phyloP scores from a whole-genome alignment of 1,284 basidiomycete species.

The Malassezia pachydermatis region DNA sequence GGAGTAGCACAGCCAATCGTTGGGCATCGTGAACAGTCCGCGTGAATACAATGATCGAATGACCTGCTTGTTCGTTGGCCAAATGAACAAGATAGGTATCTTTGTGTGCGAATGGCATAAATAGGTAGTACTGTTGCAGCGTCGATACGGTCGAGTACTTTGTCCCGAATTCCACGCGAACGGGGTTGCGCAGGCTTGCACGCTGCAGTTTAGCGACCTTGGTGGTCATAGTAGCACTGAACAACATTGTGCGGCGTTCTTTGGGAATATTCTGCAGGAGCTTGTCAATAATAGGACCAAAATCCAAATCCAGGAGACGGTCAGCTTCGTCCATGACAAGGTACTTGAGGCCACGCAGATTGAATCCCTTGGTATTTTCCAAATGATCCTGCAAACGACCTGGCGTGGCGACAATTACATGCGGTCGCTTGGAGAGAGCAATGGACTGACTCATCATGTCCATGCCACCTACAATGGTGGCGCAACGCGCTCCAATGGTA shows the following conservation, averaged over 20 bases:
- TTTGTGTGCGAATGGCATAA: slow-evolving; percentile 85
- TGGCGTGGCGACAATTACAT: slow-evolving; percentile 94
- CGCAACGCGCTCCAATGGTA: slow-evolving; percentile 62
- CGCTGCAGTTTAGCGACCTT: slow-evolving; percentile 95
- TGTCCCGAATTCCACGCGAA: slow-evolving; percentile 78
- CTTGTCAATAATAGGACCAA: slow-evolving; percentile 92
- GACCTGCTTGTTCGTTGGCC: slow-evolving; percentile 76
- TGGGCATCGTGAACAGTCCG: slow-evolving; percentile 89
- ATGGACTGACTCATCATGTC: slow-evolving; percentile 88
- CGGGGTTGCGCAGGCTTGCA: slow-evolving; percentile 85
- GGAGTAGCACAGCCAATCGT: slow-evolving; percentile 75
- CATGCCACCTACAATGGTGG: slow-evolving; percentile 88
- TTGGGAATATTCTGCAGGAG: slow-evolving; percentile 89
- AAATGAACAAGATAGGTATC: slow-evolving; percentile 84
- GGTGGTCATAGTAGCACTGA: slow-evolving; percentile 99
- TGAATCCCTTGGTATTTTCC: slow-evolving; percentile 97
- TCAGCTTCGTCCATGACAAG: slow-evolving; percentile 96
- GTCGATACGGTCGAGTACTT: slow-evolving; percentile 98
- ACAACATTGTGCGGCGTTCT: slow-evolving; percentile 88
- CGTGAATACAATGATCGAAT: slow-evolving; percentile 92
- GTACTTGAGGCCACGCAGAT: slow-evolving; percentile 73
- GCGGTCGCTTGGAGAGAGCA: slow-evolving; percentile 67
- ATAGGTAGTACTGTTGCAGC: slow-evolving; percentile 86
- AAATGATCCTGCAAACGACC: slow-evolving; percentile 89
- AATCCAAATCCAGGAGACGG: slow-evolving; percentile 90